Evolutionary conservation across 75 land plant species (phyloP).

Genomic region (Larix kaempferi): DNA sequence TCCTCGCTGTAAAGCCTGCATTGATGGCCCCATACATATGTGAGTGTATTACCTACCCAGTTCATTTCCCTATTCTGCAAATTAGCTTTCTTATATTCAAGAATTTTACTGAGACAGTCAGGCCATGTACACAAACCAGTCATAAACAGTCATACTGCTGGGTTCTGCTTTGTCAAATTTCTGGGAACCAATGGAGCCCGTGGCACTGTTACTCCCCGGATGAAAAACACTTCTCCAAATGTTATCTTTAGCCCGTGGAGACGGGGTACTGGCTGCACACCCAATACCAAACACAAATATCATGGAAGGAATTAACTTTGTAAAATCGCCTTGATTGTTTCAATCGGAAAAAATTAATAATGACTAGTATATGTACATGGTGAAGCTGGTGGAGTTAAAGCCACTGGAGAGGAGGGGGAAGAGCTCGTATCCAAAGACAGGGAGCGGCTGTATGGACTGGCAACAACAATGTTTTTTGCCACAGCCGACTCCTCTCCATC

Average conservation of each 20-base stretch:
- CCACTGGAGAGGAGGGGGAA: too few relatives aligned
- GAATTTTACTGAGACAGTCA: not conserved
- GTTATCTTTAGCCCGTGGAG: constrained; percentile 42
- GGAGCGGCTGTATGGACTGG: too few relatives aligned
- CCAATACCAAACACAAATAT: too few relatives aligned
- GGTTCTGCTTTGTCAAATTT: constrained; percentile 59
- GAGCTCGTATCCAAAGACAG: too few relatives aligned
- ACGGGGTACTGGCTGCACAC: too few relatives aligned
- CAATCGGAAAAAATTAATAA: too few relatives aligned
- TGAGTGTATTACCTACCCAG: not conserved
- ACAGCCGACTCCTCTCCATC: too few relatives aligned
- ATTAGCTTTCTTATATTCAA: not conserved
- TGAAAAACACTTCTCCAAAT: constrained; percentile 93
- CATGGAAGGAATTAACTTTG: too few relatives aligned
- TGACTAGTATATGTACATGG: too few relatives aligned
- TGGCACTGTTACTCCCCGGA: constrained; percentile 78
- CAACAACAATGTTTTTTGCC: too few relatives aligned
- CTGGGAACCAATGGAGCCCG: constrained; percentile 49
- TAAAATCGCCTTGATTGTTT: too few relatives aligned
- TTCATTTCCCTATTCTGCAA: not conserved
- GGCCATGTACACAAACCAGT: not conserved
- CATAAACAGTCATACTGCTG: constrained; percentile 6
- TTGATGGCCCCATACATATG: not conserved
- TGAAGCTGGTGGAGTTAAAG: too few relatives aligned
- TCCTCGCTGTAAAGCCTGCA: constrained; percentile 7